Evolutionary conservation across 345 rosid species (phyloP), one percentile per base, ranked within the genome.

Genomic region (Euphorbia tirucalli): DNA sequence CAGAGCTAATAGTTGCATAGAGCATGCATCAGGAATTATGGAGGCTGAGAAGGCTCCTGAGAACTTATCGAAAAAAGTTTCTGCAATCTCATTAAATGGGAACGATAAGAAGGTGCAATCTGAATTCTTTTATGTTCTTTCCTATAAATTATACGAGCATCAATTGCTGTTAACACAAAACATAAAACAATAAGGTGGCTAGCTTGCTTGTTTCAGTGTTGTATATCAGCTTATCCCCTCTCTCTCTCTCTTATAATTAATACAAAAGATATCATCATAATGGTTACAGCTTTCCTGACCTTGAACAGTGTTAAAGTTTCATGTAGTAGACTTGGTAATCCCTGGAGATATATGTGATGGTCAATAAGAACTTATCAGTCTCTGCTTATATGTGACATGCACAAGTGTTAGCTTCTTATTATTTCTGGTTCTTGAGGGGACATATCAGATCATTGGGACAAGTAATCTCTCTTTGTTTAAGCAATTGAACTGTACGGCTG

Each of bases 1-100:
- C 83, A 85, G 98, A 87, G 85, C 94, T 71, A 89, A 82, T 66
- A 80, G 89, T 85, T 96, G 98, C 83, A 86, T 90, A 66, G 99
- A 96, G 83, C 99, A 96, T 82, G 99, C 99, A 15, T 74, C 78
- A 0, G 96, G 96, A 63, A 84, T 93, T 64, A 82, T 93, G 60
- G 97, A 91, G 84, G 90, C 76, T 65, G 88, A 81, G 83, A 91
- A 82, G 84, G 97, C 85, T 61, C 92, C 94, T 0, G 97, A 91
- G 76, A 89, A 86, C 71, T 88, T 96, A 32, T 89, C 97, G 1
- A 87, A 85, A 71, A 84, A 84, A 80, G 81, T 96, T 49, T 89
- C 98, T 46, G 75, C 82, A 18, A 83, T 96, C 66, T 93, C 99
- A 58, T 68, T 96, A 73, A 78, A 65, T 21, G 85, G 87, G 69